Evolutionary conservation across 345 rosid genomes (phyloP).

Genomic region (Corchorus capsularis): DNA sequence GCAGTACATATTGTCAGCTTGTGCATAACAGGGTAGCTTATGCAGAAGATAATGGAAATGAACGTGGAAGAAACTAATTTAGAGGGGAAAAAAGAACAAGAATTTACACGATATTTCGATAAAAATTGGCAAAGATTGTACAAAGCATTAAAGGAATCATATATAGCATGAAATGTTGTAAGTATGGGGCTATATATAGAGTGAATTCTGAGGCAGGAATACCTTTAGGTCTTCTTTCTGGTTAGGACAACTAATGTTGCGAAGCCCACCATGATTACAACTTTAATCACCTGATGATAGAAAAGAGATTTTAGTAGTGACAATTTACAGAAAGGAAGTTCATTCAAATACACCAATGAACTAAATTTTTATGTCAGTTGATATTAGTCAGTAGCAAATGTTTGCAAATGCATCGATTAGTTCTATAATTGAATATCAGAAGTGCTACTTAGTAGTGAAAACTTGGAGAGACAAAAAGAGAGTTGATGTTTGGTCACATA

Average conservation of each 20-base stretch:
- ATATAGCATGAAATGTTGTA: background rate
- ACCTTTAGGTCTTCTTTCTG: constrained; percentile 51
- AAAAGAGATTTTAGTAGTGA: background rate
- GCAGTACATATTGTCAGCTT: background rate
- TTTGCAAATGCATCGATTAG: background rate
- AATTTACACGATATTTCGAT: background rate
- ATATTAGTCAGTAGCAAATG: background rate
- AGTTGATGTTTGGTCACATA: background rate
- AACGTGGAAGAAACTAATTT: background rate
- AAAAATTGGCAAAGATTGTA: background rate
- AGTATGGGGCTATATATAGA: background rate
- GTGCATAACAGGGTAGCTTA: background rate
- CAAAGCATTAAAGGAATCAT: background rate
- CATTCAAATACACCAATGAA: background rate
- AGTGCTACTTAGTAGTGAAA: too few relatives aligned
- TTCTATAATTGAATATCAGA: background rate
- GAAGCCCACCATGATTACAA: constrained; percentile 60
- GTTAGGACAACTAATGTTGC: constrained; percentile 62
- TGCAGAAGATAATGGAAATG: background rate
- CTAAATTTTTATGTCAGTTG: background rate
- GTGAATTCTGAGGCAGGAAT: constrained; percentile 4
- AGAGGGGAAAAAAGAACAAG: background rate
- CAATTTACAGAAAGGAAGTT: background rate
- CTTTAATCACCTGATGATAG: constrained; percentile 42
- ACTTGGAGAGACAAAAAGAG: too few relatives aligned